These are phyloP conservation scores for Stereum hirsutum DNA, from an alignment of 1,284 basidiomycete genomes.

Conservation along the genomic window DNA sequence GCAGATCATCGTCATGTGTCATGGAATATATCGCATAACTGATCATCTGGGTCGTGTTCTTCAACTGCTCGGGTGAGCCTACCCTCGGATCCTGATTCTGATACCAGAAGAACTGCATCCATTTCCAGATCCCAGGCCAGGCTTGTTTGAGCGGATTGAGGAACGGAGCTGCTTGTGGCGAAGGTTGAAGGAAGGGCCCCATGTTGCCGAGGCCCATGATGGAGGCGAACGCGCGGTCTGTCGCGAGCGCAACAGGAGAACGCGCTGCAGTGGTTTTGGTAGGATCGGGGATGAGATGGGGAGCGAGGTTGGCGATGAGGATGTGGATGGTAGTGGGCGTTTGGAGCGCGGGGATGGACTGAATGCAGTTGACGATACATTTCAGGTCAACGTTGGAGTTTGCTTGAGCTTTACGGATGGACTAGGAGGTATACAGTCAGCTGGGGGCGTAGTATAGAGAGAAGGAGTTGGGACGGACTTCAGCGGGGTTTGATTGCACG, in stretches of 20 bases:
- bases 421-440: neutral
- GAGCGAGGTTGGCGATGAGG: constrained; percentile 20
- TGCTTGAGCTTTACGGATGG: neutral
- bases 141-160: constrained; percentile 16
- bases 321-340: constrained; percentile 2
- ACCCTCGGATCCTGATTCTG: constrained; percentile 7
- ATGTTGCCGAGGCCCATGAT: constrained; percentile 25
- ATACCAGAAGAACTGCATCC: constrained; percentile 26
- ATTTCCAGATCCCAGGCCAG: constrained; percentile 28
- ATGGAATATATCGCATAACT: constrained; percentile 21
- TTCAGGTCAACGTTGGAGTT: constrained; percentile 1
- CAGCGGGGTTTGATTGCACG: neutral
- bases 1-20: constrained; percentile 18
- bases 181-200: constrained; percentile 14
- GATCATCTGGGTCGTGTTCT: constrained; percentile 20
- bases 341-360: constrained; percentile 4
- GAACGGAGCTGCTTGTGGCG: constrained; percentile 8
- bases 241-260: constrained; percentile 7
- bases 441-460: neutral
- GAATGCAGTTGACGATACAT: constrained; percentile 3
- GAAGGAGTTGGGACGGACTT: neutral
- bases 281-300: constrained; percentile 13
- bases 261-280: constrained; percentile 8
- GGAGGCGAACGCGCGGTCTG: constrained; percentile 22
- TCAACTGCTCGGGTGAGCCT: constrained; percentile 10